Evolutionary conservation across 2,329 filamentous ascomycete species (phyloP).

Genomic region (Capronia americana): DNA sequence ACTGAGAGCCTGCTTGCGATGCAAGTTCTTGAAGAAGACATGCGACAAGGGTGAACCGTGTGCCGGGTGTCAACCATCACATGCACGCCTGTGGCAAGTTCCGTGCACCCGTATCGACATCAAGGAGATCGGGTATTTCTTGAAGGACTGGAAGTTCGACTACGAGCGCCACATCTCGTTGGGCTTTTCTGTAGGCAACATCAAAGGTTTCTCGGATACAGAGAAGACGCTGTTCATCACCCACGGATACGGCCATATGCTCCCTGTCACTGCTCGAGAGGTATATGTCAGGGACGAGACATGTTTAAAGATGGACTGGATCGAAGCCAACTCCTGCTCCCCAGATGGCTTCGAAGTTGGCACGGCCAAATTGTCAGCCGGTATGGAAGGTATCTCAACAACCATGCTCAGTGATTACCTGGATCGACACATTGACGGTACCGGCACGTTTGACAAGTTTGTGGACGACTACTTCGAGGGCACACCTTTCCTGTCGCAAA

Average conservation of each 20-base stretch:
- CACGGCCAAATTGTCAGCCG: conserved; percentile 87
- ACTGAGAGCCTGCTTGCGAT: conserved; percentile 87
- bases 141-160: conserved; percentile 99
- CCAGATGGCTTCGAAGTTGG: conserved; percentile 83
- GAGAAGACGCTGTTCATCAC: conserved; percentile 85
- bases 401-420: conserved; percentile 87
- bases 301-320: conserved; percentile 93
- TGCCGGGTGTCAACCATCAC: conserved; percentile 91
- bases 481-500: conserved; percentile 92
- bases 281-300: conserved; percentile 90
- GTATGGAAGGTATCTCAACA: conserved; percentile 82
- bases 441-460: conserved; percentile 88
- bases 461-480: conserved; percentile 97
- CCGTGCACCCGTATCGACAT: conserved; percentile 98
- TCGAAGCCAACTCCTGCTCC: conserved; percentile 74
- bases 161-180: conserved; percentile 88
- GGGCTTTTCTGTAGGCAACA: conserved; percentile 90
- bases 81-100: conserved; percentile 95
- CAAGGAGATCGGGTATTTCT: conserved; percentile 97
- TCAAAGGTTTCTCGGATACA: conserved; percentile 77
- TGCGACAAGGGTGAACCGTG: conserved; percentile 98
- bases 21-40: conserved; percentile 99
- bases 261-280: conserved; percentile 91
- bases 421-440: conserved; percentile 90
- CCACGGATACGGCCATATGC: conserved; percentile 90